Evolutionary conservation across 2,329 filamentous ascomycete species (phyloP), one percentile per base, ranked within the genome.

Genomic region (Diaporthe sp.): DNA sequence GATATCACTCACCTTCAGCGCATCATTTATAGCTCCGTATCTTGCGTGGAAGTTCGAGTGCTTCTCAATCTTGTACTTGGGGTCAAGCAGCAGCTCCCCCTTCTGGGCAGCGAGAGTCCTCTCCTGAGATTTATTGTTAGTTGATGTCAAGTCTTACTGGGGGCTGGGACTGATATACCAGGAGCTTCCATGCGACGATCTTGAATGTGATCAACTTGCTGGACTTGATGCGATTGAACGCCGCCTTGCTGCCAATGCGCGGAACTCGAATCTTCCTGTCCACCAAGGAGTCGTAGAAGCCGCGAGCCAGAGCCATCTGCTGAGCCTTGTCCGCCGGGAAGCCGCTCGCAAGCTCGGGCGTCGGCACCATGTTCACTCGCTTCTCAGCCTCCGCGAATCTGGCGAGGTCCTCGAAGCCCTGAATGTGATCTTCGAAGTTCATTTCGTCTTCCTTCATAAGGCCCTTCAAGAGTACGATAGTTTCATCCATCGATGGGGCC

Each of bases 391-490:
- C 44, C 22, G 3, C n/a, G 44, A 37, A 51, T 7, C 12, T 49
- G 3, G 4, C 19, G 8, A n/a, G 2, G 4, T 67, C 28, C 7
- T 5, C 6, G 8, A 51, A 51, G 28, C 10, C 3, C 3, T 3
- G 28, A 22, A 67, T 67, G 61, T 15, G 42, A 8, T n/a, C 19
- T 22, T 10, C 42, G 28, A 67, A 37, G 4, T 51, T 6, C 12
- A 13, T 2, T 12, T 12, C 62, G 4, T 22, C 7, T 15, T 46
- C 25, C 1, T 37, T 7, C 6, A n/a, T 0, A 10, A 28, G 31
- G 1, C 1, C 13, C 0, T 9, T 15, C 25, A 34, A 3, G 0
- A 8, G 0, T 0, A 1, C 10, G 2, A 51, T 17, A 12, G 15
- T 10, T 5, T n/a, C 10, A 6, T 34, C 7, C 22, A 17, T 4